phyloP scores from a whole-genome alignment of 257 asterid species.

The Vinca minor region DNA sequence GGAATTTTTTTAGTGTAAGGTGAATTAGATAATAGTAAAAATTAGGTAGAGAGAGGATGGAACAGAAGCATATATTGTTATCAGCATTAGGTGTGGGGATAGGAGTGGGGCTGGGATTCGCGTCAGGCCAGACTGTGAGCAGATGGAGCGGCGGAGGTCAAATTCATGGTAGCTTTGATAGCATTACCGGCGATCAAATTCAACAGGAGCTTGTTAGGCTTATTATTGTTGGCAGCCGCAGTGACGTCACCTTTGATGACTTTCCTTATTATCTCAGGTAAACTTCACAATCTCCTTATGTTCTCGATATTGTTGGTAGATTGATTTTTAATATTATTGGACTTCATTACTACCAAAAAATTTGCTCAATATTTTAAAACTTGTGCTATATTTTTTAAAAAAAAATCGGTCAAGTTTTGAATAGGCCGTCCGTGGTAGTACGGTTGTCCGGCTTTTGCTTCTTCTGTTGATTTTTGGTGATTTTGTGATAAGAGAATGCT shows the following conservation, averaged over 20 bases:
- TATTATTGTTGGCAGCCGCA: conserved; percentile 51
- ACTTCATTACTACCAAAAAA: too few species aligned
- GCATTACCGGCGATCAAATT: conserved; percentile 47
- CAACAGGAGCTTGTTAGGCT: conserved; percentile 57
- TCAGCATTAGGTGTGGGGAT: conserved; percentile 91
- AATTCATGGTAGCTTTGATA: conserved; percentile 24
- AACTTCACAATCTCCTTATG: background rate
- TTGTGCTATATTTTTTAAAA: too few species aligned
- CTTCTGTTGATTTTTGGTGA: background rate
- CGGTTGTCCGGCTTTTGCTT: background rate
- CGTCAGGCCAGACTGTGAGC: conserved; percentile 53
- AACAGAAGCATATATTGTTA: conserved; percentile 61
- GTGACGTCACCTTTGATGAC: conserved; percentile 47
- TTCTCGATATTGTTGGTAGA: too few species aligned
- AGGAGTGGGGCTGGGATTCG: conserved; percentile 78
- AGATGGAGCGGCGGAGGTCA: conserved; percentile 8
- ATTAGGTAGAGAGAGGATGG: conserved; percentile 52
- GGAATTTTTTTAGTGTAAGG: background rate
- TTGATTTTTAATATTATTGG: too few species aligned
- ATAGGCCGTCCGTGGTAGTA: background rate
- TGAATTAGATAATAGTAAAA: background rate
- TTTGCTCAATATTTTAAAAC: too few species aligned
- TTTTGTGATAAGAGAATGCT: background rate
- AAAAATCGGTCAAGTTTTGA: too few species aligned
- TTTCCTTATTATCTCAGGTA: conserved; percentile 90